Conservation (phyloP, 2,329 filamentous ascomycete species). For the Cryphonectria nitschkei region DNA sequence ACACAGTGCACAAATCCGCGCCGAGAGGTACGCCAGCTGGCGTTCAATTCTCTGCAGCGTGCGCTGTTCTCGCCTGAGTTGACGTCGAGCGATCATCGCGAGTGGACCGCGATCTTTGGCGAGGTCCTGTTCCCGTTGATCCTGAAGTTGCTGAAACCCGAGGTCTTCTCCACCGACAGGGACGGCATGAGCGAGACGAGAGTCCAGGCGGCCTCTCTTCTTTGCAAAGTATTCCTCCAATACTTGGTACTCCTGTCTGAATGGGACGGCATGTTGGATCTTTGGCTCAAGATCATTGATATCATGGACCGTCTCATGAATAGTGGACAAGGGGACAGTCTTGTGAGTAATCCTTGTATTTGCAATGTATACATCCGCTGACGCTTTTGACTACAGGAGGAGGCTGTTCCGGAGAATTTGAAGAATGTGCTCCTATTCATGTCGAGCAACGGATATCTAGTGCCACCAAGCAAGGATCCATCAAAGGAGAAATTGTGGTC, state of each 20-base stretch:
- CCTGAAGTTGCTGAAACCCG: constrained; percentile 83
- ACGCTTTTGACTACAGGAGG: constrained; percentile 62
- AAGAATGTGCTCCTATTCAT: constrained; percentile 98
- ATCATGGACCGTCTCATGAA: constrained; percentile 97
- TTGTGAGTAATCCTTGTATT: constrained; percentile 60
- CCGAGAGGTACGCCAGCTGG: constrained; percentile 86
- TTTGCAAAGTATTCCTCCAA: constrained; percentile 95
- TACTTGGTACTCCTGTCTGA: constrained; percentile 84
- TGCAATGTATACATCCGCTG: constrained; percentile 22
- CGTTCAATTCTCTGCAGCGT: constrained; percentile 83
- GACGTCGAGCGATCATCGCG: constrained; percentile 79
- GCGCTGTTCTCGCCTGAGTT: constrained; percentile 84
- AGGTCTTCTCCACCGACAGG: constrained; percentile 89
- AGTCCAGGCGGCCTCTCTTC: constrained; percentile 84
- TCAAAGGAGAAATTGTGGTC: constrained; percentile 61
- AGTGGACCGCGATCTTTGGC: constrained; percentile 94
- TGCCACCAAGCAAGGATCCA: constrained; percentile 65
- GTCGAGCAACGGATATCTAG: constrained; percentile 84
- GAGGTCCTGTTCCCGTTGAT: constrained; percentile 94
- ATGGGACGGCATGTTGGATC: constrained; percentile 85
- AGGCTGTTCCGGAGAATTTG: constrained; percentile 91
- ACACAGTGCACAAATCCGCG: constrained; percentile 93
- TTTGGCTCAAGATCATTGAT: constrained; percentile 91
- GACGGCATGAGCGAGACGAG: constrained; percentile 94
- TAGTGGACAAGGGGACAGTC: constrained; percentile 85